phyloP scores from a whole-genome alignment of 2,329 filamentous ascomycete genomes.

The Fusarium keratoplasticum region DNA sequence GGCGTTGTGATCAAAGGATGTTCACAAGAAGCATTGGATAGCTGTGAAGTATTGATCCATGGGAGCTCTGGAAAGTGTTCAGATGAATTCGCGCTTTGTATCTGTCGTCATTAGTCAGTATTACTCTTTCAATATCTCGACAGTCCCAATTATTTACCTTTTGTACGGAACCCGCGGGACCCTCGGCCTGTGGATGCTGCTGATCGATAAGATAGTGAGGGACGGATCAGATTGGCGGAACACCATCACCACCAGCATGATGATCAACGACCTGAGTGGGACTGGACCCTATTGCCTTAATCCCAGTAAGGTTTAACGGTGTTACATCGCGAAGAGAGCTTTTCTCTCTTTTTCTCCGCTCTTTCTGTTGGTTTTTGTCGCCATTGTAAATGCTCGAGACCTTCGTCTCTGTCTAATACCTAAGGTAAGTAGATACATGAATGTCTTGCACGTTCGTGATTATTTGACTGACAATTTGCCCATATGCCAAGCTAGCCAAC shows the following conservation, averaged over 20 bases:
- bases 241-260: not conserved
- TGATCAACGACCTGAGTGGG: not conserved
- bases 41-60: not conserved
- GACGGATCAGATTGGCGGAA: not conserved
- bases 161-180: not conserved
- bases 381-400: not conserved
- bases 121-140: not conserved
- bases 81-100: not conserved
- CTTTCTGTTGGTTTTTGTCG: not conserved
- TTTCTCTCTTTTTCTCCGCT: not conserved
- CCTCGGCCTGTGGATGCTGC: not conserved
- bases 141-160: not conserved
- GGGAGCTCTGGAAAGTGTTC: not conserved
- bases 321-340: not conserved
- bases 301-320: not conserved
- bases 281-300: not conserved
- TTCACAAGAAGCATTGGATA: not conserved
- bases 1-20: not conserved
- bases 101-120: not conserved
- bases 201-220: not conserved
- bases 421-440: not conserved
- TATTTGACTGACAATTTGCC: not conserved
- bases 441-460: not conserved
- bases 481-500: not conserved
- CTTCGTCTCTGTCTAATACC: not conserved